Evolutionary conservation across 371 early-diverging fungal genomes (phyloP), one percentile per base, ranked within the genome.

Genomic region (Lichtheimia corymbifera): DNA sequence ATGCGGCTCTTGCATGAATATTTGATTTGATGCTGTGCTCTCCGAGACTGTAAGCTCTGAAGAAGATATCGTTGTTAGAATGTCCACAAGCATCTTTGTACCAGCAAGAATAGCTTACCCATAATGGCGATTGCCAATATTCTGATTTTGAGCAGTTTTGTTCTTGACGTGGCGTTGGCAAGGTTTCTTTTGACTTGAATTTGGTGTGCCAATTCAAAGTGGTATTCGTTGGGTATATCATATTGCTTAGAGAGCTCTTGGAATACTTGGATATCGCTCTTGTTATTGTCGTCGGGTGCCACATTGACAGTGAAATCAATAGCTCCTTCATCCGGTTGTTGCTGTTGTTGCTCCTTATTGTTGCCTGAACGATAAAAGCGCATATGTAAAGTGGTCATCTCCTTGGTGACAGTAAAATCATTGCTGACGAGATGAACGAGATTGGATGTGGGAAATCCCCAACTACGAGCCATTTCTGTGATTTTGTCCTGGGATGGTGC

Each of bases 1-100:
- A 68, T 90, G 87, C 9, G 96, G 95, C 59, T 96, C 96, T 67
- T 90, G 91, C 14, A 88, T 76, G 63, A 95, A 91, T 20, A 96
- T 76, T 58, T 83, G 84, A 61, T 86, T 88, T 53, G 88, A 84
- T 25, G 91, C 87, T 42, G 87, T 78, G 1, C 85, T 80, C 68
- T 93, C 93, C 2, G 87, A 79, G 15, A 83, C 76, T 45, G 86
- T 80, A 68, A 85, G 83, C 6, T 83, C 82, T 80, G 69, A 30
- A 53, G 25, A 47, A 47, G 50, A 50, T 17, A 50, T 22, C 22
- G 22, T 22, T 22, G 25, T 24, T 47, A 49, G 45, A 28, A n/a
- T n/a, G n/a, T 41, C 22, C 44, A 43, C 2, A 20, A 49, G 13
- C 57, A 27, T 24, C 50, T 53, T 53, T 12, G 7, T 28, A 9